Base-by-base conservation (phyloP, 2,329 filamentous ascomycete genomes). In the Zarea fungicola region DNA sequence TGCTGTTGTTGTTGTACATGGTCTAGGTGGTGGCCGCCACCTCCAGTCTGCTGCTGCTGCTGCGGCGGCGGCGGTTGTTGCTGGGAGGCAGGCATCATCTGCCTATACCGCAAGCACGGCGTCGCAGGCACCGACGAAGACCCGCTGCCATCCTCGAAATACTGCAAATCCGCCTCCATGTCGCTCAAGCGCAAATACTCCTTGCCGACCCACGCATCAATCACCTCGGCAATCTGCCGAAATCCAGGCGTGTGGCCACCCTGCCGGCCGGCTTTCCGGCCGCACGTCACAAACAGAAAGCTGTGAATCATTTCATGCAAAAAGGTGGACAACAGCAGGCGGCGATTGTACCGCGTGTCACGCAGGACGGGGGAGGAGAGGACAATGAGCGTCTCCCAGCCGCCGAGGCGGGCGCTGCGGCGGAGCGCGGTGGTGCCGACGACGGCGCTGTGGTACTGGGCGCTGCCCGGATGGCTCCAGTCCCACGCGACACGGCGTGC, bases 271-370 rank as follows among this genome's bases (percentile, higher is more conserved):
- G 80, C 80, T 36, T 73, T 70, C 59, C 81, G 77, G 4, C 81
- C 81, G 55, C 80, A 83, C 44, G 67, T 70, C 49, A 85, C 75
- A 55, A 85, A 85, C 14, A 85, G 67, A 58, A 83, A 85, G 62
- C 80, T 81, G 64, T 85, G 81, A 41, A 85, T 81, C 56, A 84
- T 74, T 63, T 85, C 82, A 58, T 85, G 82, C 40, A 85, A 58
- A 54, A 85, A 84, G 0, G 81, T 82, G 6, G 78, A 80, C 42
- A 85, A 81, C 48, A 85, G 71, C 14, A 85, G 68, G 6, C 79
- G 71, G 5, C 81, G 67, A 59, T 80, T 81, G 61, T 81, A 85
- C 42, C 68, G 71, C 13, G 64, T 70, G 54, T 77, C 71, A 32
- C 67, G 69, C n/a, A 84, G 70, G 13, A 84, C 80, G 1, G 78